phyloP scores from a whole-genome alignment of 495 filamentous ascomycete species.

The Cercophora sp. region DNA sequence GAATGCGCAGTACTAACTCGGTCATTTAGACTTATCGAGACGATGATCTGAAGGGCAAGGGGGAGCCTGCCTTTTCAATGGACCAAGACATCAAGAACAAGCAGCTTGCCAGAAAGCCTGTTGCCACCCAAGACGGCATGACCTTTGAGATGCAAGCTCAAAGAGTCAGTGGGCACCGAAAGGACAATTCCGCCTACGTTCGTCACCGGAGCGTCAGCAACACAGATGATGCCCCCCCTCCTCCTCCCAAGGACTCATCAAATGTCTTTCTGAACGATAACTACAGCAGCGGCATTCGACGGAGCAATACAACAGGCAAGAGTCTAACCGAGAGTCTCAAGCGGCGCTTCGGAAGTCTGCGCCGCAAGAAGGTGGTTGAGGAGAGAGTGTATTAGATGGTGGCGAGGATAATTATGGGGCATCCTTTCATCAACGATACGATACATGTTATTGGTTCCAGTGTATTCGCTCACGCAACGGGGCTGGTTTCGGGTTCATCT shows the following conservation, averaged over 20 bases:
- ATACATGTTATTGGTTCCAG: too few relatives aligned
- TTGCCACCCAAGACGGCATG: neutral
- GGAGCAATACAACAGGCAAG: conserved; percentile 37
- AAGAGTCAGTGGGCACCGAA: neutral
- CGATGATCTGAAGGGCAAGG: conserved; percentile 74
- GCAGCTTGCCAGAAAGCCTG: conserved; percentile 18
- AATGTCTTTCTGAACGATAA: neutral
- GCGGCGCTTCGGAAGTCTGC: conserved; percentile 44
- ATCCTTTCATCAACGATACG: too few relatives aligned
- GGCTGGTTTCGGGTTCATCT: too few relatives aligned
- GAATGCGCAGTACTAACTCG: conserved; percentile 13
- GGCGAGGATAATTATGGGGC: too few relatives aligned
- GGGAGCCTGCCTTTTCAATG: conserved; percentile 67
- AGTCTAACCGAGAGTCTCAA: conserved; percentile 41
- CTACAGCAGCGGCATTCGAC: conserved; percentile 7
- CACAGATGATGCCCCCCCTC: conserved; percentile 5
- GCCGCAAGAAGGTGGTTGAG: conserved; percentile 24
- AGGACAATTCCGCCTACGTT: conserved; percentile 11
- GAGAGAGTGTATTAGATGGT: neutral
- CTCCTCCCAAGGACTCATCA: neutral
- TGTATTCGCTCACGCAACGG: too few relatives aligned
- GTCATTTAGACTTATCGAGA: conserved; percentile 58
- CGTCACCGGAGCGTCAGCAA: conserved; percentile 34
- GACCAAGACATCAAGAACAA: conserved; percentile 58
- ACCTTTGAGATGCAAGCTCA: conserved; percentile 42